Evolutionary conservation across 495 filamentous ascomycete species (phyloP).

Genomic region (Tuber melanosporum): DNA sequence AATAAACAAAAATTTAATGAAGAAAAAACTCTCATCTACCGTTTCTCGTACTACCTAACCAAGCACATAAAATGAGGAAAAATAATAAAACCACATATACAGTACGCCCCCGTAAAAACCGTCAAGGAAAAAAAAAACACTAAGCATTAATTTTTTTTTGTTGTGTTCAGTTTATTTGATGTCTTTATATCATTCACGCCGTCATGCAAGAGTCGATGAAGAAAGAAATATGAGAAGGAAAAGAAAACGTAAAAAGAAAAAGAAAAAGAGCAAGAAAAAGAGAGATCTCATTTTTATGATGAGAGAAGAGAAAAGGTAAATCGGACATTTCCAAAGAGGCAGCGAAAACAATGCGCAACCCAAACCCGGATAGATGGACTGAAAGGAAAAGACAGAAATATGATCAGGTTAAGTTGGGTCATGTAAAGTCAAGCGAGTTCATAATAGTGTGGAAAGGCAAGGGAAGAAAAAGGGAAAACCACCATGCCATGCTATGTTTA

Average conservation of each 20-base stretch:
- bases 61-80: neutral
- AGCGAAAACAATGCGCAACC: neutral
- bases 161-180: neutral
- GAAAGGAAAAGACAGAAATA: neutral
- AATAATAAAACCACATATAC: neutral
- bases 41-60: neutral
- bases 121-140: neutral
- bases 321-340: neutral
- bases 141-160: neutral
- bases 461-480: conserved; percentile 5
- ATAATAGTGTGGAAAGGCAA: neutral
- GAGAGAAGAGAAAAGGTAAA: neutral
- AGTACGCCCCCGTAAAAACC: neutral
- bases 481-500: conserved; percentile 47
- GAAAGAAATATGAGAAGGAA: neutral
- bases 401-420: neutral
- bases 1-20: neutral
- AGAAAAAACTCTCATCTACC: neutral
- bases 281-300: neutral
- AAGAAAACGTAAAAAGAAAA: neutral
- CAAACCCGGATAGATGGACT: neutral
- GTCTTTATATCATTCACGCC: conserved; percentile 2
- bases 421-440: neutral
- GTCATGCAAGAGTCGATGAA: neutral
- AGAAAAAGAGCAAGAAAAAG: too few relatives aligned